phyloP scores from a whole-genome alignment of 2,329 filamentous ascomycete species.

The Didymella lethalis region DNA sequence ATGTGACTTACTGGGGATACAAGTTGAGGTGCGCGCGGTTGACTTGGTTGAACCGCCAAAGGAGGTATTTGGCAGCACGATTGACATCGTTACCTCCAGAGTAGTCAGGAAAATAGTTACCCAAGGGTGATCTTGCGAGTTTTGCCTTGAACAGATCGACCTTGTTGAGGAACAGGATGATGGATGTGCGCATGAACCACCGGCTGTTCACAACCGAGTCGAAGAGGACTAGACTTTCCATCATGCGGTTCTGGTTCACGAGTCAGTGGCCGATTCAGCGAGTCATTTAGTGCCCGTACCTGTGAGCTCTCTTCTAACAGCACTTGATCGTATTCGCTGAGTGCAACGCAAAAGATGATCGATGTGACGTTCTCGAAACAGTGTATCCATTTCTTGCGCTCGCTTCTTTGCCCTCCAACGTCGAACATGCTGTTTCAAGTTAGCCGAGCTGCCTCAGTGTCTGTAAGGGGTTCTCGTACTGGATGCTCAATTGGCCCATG shows the following conservation, averaged over 20 bases:
- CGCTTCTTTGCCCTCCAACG: slow-evolving; percentile 94
- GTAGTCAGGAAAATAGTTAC: slow-evolving; percentile 97
- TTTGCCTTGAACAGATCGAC: slow-evolving; percentile 98
- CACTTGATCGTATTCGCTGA: slow-evolving; percentile 98
- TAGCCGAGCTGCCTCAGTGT: slow-evolving; percentile 35
- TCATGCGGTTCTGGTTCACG: slow-evolving; percentile 87
- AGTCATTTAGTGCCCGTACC: slow-evolving; percentile 61
- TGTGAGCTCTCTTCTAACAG: slow-evolving; percentile 96
- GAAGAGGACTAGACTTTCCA: slow-evolving; percentile 95
- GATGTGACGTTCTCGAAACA: slow-evolving; percentile 99
- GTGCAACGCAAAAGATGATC: slow-evolving; percentile 97
- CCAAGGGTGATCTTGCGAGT: slow-evolving; percentile 84
- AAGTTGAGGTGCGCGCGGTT: slow-evolving; percentile 95
- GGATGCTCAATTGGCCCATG: slow-evolving; percentile 98
- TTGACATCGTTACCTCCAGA: slow-evolving; percentile 98
- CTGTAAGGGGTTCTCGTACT: slow-evolving; percentile 68
- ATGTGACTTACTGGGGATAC: slow-evolving; percentile 77
- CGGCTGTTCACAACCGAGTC: slow-evolving; percentile 98
- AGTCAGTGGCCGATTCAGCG: slow-evolving; percentile 33
- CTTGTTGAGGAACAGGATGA: slow-evolving; percentile 98
- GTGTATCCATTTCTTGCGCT: slow-evolving; percentile 99
- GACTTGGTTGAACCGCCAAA: slow-evolving; percentile 99
- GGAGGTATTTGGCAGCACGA: slow-evolving; percentile 93
- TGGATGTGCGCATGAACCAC: slow-evolving; percentile 99
- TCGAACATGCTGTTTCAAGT: slow-evolving; percentile 86